These are phyloP conservation scores for Dendrothele bispora DNA, from an alignment of 768 basidiomycete species.

Conservation along the genomic window DNA sequence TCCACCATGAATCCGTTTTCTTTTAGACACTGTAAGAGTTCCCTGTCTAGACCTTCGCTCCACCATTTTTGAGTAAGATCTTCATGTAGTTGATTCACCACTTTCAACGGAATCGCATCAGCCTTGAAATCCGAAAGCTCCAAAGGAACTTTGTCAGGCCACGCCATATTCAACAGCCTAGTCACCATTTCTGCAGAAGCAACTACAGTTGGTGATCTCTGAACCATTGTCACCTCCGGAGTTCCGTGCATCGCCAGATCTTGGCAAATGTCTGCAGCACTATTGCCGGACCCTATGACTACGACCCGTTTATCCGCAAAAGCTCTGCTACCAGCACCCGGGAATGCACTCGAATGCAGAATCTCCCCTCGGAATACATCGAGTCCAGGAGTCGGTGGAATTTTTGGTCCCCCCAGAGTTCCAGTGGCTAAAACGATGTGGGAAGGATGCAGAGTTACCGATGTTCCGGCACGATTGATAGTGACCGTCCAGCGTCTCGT, in stretches of 20 bases:
- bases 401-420: conserved; percentile 30
- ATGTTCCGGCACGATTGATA: conserved; percentile 28
- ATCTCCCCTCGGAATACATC: conserved; percentile 30
- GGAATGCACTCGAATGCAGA: conserved; percentile 31
- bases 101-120: neutral
- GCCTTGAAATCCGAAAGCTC: conserved; percentile 2
- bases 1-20: conserved; percentile 3
- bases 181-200: neutral
- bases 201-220: neutral
- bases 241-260: neutral
- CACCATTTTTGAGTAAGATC: neutral
- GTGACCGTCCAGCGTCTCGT: conserved; percentile 33
- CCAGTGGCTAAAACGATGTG: conserved; percentile 32
- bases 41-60: neutral
- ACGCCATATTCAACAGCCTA: neutral
- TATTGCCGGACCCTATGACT: conserved; percentile 3
- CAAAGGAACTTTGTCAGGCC: neutral
- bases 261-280: neutral
- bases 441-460: conserved; percentile 31
- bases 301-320: neutral
- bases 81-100: neutral
- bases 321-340: conserved; percentile 8
- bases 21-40: neutral
- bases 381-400: conserved; percentile 26
- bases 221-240: neutral